Conservation (phyloP, 2,329 filamentous ascomycete genomes). For the Ophiostoma fasciatum region DNA sequence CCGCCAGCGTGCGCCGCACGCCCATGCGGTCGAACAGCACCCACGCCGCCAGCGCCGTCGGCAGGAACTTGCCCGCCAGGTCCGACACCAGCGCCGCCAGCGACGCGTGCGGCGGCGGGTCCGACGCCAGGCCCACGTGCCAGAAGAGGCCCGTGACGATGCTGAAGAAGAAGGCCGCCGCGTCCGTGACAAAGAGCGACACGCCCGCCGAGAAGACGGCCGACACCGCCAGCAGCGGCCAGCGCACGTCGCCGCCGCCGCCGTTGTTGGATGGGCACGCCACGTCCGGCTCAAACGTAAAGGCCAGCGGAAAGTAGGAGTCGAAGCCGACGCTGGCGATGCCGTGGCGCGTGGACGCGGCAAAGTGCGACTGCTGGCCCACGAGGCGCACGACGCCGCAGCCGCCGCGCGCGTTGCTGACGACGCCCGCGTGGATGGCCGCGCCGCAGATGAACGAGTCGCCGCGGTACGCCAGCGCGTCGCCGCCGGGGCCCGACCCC, state of each 20-base stretch:
- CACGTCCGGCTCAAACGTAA: slow-evolving; percentile 55
- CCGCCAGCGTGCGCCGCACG: slow-evolving; percentile 53
- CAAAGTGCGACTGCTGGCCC: slow-evolving; percentile 46
- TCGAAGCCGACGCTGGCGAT: slow-evolving; percentile 68
- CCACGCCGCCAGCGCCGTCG: slow-evolving; percentile 74
- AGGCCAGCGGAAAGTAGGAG: slow-evolving; percentile 80
- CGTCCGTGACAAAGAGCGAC: slow-evolving; percentile 67
- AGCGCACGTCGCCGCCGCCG: slow-evolving; percentile 60
- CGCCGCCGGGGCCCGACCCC: slow-evolving; percentile 23
- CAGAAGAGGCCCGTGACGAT: slow-evolving; percentile 73
- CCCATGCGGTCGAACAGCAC: slow-evolving; percentile 78
- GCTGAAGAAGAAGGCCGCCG: slow-evolving; percentile 71
- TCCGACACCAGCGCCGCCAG: slow-evolving; percentile 62
- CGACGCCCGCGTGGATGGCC: slow-evolving; percentile 59
- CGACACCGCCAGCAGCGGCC: slow-evolving; percentile 71
- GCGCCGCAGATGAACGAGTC: slow-evolving; percentile 68
- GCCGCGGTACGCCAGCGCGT: slow-evolving; percentile 56
- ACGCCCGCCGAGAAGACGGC: slow-evolving; percentile 63
- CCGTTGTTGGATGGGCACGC: too few species aligned
- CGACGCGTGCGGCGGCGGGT: slow-evolving; percentile 57
- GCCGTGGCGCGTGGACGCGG: slow-evolving; percentile 51
- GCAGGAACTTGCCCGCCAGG: slow-evolving; percentile 67
- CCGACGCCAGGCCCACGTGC: slow-evolving; percentile 79
- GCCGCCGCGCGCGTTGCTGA: slow-evolving; percentile 50
- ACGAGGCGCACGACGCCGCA: slow-evolving; percentile 55